Conservation (phyloP, 495 filamentous ascomycete genomes). For the Amorphotheca resinae region DNA sequence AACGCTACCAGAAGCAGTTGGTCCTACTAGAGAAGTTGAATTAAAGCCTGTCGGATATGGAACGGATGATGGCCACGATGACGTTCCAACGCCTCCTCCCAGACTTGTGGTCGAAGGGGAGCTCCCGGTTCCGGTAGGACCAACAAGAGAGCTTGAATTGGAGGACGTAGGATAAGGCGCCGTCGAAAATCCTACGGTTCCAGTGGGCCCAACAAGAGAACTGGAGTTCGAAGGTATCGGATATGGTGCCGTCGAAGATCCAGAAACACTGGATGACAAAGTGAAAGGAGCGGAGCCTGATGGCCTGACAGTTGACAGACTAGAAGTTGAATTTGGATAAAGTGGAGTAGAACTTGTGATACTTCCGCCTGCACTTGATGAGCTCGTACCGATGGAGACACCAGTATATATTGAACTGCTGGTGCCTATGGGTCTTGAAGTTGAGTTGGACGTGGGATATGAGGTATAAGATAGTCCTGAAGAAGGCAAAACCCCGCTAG, state of each 20-base stretch:
- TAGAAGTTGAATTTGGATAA: not conserved
- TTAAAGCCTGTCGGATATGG: constrained; percentile 2
- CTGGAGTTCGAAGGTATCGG: constrained; percentile 4
- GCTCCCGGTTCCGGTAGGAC: constrained; percentile 6
- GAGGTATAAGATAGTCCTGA: constrained; percentile 3
- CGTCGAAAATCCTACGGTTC: no score
- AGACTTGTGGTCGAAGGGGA: not conserved
- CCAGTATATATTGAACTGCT: not conserved
- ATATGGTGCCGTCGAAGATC: not conserved
- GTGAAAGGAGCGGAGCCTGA: not conserved
- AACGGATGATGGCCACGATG: not conserved
- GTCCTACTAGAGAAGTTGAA: constrained; percentile 1
- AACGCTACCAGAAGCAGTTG: not conserved
- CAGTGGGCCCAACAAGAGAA: no score
- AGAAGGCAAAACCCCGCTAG: no score
- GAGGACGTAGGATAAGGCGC: constrained; percentile 1
- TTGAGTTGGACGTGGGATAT: constrained; percentile 9
- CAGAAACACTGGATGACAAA: not conserved
- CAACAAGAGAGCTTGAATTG: constrained; percentile 1
- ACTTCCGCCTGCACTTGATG: not conserved
- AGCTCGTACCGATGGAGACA: not conserved
- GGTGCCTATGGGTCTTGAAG: constrained; percentile 1
- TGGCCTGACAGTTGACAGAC: not conserved
- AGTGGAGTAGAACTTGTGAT: no score
- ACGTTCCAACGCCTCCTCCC: no score